Evolutionary conservation across 208 protist species (phyloP).

Genomic region (Trichomonas tenax): DNA sequence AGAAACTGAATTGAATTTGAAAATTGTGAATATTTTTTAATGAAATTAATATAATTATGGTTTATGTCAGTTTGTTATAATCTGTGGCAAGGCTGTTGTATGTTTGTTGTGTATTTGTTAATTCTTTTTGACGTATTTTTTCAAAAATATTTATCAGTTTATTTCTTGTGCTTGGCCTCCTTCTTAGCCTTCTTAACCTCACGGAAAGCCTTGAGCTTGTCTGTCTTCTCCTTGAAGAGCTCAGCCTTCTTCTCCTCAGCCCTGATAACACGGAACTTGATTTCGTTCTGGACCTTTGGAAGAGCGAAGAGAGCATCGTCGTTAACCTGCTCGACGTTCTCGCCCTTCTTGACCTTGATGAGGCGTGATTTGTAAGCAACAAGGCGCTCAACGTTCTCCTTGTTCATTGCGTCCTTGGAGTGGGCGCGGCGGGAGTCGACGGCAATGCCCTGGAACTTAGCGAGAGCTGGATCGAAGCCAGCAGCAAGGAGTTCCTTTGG

Average conservation of each 20-base stretch:
- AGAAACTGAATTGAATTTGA: too few species aligned
- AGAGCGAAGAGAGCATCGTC: too few species aligned
- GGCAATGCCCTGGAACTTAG: neutral
- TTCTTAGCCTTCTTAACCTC: neutral
- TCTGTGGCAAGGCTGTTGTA: too few species aligned
- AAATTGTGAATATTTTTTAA: too few species aligned
- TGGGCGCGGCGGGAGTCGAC: neutral
- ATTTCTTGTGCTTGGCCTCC: neutral
- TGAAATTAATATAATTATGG: too few species aligned
- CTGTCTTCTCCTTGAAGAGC: neutral
- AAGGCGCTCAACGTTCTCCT: neutral
- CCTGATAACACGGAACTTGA: neutral
- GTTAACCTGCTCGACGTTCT: too few species aligned
- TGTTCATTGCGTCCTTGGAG: neutral
- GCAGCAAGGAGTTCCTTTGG: constrained; percentile 43
- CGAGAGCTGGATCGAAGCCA: neutral
- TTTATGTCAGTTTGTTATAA: too few species aligned
- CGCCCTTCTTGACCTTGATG: too few species aligned
- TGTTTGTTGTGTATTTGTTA: too few species aligned
- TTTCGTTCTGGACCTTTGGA: too few species aligned
- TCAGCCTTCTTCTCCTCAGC: neutral
- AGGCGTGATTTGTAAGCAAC: neutral
- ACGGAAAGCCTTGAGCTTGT: neutral
- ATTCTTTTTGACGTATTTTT: too few species aligned
- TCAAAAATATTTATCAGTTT: too few species aligned